A percentile compares a stretch with the other conserved stretches of the same genome.
Evolutionary conservation across 2,329 filamentous ascomycete species (phyloP).

Genomic region (Aspergillus piperis): DNA sequence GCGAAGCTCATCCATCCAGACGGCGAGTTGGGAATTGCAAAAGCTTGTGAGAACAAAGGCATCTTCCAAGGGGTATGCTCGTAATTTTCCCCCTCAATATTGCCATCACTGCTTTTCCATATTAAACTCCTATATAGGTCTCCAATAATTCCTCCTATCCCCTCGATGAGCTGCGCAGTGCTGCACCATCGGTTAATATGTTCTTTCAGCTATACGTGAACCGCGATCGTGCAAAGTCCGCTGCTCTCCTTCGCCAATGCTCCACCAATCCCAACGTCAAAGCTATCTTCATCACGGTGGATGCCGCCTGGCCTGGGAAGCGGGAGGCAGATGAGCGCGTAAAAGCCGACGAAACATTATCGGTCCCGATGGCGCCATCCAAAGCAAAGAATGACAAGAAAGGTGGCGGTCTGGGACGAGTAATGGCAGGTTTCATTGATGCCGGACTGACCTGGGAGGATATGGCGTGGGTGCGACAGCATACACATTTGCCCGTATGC

Average conservation of each 20-base stretch:
- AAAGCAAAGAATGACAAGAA: conserved; percentile 53
- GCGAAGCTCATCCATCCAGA: conserved; percentile 63
- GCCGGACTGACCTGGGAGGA: conserved; percentile 56
- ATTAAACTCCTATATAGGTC: conserved; percentile 37
- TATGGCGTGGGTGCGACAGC: conserved; percentile 54
- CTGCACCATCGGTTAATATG: conserved; percentile 45
- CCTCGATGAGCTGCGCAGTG: conserved; percentile 55
- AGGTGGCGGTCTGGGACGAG: conserved; percentile 54
- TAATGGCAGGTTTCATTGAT: conserved; percentile 57
- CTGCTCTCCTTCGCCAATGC: conserved; percentile 47
- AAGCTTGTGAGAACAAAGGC: conserved; percentile 52
- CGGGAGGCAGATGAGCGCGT: conserved; percentile 60
- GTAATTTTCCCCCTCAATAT: not conserved
- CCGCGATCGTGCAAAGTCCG: conserved; percentile 51
- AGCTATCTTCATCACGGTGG: conserved; percentile 57
- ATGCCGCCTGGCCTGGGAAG: conserved; percentile 57
- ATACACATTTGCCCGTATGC: conserved; percentile 55
- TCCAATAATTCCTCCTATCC: conserved; percentile 64
- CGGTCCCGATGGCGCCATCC: conserved; percentile 47
- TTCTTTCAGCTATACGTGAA: conserved; percentile 61
- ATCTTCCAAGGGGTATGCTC: conserved; percentile 56
- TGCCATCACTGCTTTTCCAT: not conserved
- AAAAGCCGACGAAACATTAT: conserved; percentile 47
- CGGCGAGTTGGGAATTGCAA: conserved; percentile 62
- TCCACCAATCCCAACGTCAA: conserved; percentile 46